Base-by-base conservation (phyloP, 352 stramenopile genomes). In the Globisporangium megalacanthum region DNA sequence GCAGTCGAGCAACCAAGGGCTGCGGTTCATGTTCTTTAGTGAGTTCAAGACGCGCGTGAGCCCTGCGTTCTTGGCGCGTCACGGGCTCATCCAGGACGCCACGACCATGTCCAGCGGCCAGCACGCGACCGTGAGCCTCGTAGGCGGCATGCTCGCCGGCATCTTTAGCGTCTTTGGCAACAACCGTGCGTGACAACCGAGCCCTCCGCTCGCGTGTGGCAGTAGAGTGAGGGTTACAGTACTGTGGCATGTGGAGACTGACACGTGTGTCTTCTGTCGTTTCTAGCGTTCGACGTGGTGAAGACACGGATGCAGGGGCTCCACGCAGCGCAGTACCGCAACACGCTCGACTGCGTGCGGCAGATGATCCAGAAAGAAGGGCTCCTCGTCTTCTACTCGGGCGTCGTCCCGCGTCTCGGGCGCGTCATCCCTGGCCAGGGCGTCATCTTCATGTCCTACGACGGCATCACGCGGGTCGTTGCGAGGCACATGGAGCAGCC, bases 21-120 rank as follows among this genome's bases (percentile, higher is more conserved):
- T 98, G 52, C 88, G 95, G 6, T 98, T 98, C 62, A 98, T 98
- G 88, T 98, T 89, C 87, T 98, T 98, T 62, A 97, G 94, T 62
- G 93, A 98, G 72, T 98, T 97, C 73, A 97, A 97, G 68, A 74
- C 75, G 29, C 72, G 76, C 19, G 54, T 84, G 49, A 84, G 35
- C 20, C 79, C 77, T 2, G 77, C 78, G 44, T 73, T 86, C 58
- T 54, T 92, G 9, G 68, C 82, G 52, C 75, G 46, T 2, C 54
- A 77, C 31, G 64, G 60, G 19, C 56, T 90, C 22, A 77, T 88
- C 76, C 67, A 54, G 29, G 72, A 86, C 42, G 86, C 94, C 19
- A 77, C 96, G 62, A 75, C 95, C 57, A 89, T 88, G 61, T 70
- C 68, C 50, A 71, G 72, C 52, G 64, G 65, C 22, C 72, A 95